Conservation (phyloP, 305 asterid species). For the Fraxinus sp. region DNA sequence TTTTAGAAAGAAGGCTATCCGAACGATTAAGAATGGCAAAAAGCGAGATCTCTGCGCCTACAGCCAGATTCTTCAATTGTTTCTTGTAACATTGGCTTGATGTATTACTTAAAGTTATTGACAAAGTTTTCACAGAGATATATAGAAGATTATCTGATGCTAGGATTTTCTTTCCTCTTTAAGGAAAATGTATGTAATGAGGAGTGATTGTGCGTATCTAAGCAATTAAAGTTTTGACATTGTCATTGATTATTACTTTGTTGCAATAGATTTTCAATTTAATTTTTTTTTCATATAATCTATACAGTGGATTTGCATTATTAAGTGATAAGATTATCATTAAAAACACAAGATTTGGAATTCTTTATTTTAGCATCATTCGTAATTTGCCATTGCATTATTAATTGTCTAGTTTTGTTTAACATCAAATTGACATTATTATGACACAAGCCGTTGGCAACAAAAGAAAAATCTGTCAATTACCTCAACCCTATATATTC, state of each 20-base stretch:
- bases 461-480: background rate
- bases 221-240: background rate
- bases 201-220: constrained; percentile 25
- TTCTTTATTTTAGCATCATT: background rate
- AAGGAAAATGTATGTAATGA: constrained; percentile 30
- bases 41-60: background rate
- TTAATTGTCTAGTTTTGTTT: background rate
- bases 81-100: background rate
- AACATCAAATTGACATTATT: background rate
- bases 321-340: constrained; percentile 5
- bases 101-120: background rate
- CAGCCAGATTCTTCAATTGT: constrained; percentile 10
- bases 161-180: constrained; percentile 23
- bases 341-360: background rate
- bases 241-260: background rate
- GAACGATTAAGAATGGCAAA: constrained; percentile 14
- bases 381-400: background rate
- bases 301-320: constrained; percentile 24
- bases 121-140: background rate
- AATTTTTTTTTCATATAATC: constrained; percentile 17
- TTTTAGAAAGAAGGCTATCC: background rate
- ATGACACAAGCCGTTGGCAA: background rate
- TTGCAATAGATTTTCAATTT: background rate
- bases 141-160: background rate
- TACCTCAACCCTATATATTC: background rate